Evolutionary conservation across 2,329 filamentous ascomycete genomes (phyloP).

Genomic region (Dactylellina sp.): DNA sequence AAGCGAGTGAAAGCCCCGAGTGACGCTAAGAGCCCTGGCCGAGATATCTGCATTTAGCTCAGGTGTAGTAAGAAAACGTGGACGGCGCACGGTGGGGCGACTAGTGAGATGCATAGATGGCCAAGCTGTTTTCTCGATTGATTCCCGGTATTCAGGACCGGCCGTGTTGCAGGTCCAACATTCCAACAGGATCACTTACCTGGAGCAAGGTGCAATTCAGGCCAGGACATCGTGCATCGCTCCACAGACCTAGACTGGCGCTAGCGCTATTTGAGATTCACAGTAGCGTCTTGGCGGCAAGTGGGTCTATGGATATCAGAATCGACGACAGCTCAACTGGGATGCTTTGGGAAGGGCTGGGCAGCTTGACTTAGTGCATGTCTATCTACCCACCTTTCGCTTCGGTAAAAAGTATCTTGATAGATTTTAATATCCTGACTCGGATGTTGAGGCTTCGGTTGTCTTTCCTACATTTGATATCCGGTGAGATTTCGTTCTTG

Average conservation of each 20-base stretch:
- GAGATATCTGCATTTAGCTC: too few relatives aligned
- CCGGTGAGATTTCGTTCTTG: not conserved
- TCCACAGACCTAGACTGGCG: not conserved
- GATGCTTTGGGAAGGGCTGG: too few relatives aligned
- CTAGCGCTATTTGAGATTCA: not conserved
- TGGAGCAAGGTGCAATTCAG: too few relatives aligned
- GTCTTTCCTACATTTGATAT: not conserved
- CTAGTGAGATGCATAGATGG: not conserved
- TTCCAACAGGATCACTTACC: slow-evolving; percentile 29
- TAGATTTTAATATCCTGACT: not conserved
- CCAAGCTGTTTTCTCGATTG: slow-evolving; percentile 7
- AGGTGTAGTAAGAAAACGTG: slow-evolving; percentile 16
- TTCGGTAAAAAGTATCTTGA: too few relatives aligned
- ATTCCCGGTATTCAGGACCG: slow-evolving; percentile 44
- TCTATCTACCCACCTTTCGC: too few relatives aligned
- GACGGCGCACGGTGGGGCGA: slow-evolving; percentile 9
- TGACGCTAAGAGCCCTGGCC: too few relatives aligned
- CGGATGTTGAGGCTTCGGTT: not conserved
- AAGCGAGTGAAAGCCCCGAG: too few relatives aligned
- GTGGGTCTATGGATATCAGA: too few relatives aligned
- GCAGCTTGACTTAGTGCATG: too few relatives aligned
- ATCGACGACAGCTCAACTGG: too few relatives aligned
- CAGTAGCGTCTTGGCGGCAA: too few relatives aligned
- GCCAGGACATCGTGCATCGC: too few relatives aligned
- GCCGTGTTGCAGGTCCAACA: slow-evolving; percentile 45